Evolutionary conservation across 2,329 filamentous ascomycete genomes (phyloP).

Genomic region (Penicillium decumbens): DNA sequence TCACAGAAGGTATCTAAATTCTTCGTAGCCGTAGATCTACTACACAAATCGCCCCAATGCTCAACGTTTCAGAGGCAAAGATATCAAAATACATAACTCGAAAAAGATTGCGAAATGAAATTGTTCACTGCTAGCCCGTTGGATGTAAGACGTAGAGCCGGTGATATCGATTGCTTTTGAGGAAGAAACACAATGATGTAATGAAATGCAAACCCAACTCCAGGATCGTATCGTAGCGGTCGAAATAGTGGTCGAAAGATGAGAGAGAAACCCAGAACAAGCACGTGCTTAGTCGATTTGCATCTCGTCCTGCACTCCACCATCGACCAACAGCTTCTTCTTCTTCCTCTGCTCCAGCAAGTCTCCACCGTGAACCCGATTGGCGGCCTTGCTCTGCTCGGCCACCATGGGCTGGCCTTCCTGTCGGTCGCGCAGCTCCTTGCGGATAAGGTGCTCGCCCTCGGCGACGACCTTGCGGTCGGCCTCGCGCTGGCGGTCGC

Average conservation of each 20-base stretch:
- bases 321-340: slow-evolving; percentile 43
- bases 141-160: slow-evolving; percentile 12
- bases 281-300: slow-evolving; percentile 41
- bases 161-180: slow-evolving; percentile 27
- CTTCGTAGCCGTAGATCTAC: neutral
- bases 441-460: slow-evolving; percentile 86
- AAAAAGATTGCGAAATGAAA: neutral
- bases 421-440: slow-evolving; percentile 57
- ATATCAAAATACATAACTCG: neutral
- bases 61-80: neutral
- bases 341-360: slow-evolving; percentile 42
- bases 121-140: slow-evolving; percentile 2
- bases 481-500: slow-evolving; percentile 69
- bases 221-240: slow-evolving; percentile 26
- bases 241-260: slow-evolving; percentile 16
- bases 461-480: slow-evolving; percentile 85
- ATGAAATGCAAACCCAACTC: slow-evolving; percentile 27
- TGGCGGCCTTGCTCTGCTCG: slow-evolving; percentile 34
- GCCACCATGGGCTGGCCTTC: slow-evolving; percentile 39
- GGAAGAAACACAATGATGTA: slow-evolving; percentile 21
- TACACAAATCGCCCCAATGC: neutral
- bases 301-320: slow-evolving; percentile 45
- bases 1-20: neutral
- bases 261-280: slow-evolving; percentile 11
- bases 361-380: slow-evolving; percentile 41